Evolutionary conservation across 2,329 filamentous ascomycete species (phyloP), one percentile per base, ranked within the genome.

Genomic region (Exophiala lecanii-corni): DNA sequence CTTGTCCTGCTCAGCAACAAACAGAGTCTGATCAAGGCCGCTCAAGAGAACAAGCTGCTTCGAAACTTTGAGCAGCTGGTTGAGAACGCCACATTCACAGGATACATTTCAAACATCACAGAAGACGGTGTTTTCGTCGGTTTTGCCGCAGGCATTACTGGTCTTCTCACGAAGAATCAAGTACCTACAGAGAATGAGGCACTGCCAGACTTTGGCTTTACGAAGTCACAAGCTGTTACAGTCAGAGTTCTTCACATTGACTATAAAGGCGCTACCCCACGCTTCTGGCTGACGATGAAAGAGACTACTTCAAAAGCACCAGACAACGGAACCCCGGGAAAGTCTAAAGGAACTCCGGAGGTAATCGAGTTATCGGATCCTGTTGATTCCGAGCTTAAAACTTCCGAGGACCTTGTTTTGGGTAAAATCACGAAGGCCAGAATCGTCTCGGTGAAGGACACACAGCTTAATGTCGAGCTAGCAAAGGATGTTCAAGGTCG

Each of bases 401-500:
- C 79, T 5, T 71, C 84, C n/a, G 79, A 81, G 34, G 87, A 95
- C 53, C 76, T 95, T 36, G 71, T 71, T 1, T 72, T 88, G 20
- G 91, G 91, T 40, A 83, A 76, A 53, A 62, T 84, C 35, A 81
- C 82, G 5, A 88, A 86, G 59, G 91, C 86, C 28, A 83, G 76
- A 55, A 78, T 98, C 33, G 77, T 78, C n/a, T 87, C 87, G 0
- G 71, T 96, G 59, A 95, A 94, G 65, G 82, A 83, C 36, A 96
- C 91, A 0, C 92, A 98, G 62, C 71, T 97, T 42, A 97, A 97
- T 55, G 88, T 98, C 4, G 79, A 86, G 54, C 74, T 97, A 38
- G 84, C 87, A 32, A 87, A 94, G 59, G 88, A 89, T 52, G 74
- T 94, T 6, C 86, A 94, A 61, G 92, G 91, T n/a, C 86, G 92